Percentiles rank a stretch among this genome's conserved stretches.
These are phyloP conservation scores for Talaromyces stipitatus DNA, from an alignment of 495 filamentous ascomycete genomes.

Conservation along the genomic window DNA sequence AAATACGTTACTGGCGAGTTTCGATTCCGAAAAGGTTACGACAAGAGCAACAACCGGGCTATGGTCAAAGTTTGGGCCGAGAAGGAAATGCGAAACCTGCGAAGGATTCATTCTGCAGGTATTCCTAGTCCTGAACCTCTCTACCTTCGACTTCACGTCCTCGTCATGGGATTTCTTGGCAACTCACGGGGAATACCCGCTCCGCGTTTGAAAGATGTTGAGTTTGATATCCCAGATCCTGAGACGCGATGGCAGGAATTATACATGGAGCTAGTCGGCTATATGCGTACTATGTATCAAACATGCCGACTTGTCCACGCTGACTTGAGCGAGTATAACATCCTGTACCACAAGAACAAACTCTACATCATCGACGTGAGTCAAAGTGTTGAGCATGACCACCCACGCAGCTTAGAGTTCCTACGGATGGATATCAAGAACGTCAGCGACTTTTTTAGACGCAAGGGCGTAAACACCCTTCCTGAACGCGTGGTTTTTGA, in stretches of 20 bases:
- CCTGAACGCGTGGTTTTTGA: slow-evolving; percentile 67
- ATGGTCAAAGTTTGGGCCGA: slow-evolving; percentile 99
- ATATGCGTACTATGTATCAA: slow-evolving; percentile 90
- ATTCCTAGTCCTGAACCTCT: slow-evolving; percentile 89
- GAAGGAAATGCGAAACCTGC: slow-evolving; percentile 94
- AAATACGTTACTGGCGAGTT: slow-evolving; percentile 92
- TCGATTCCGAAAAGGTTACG: slow-evolving; percentile 72
- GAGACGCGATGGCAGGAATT: slow-evolving; percentile 60
- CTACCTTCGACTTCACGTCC: slow-evolving; percentile 77
- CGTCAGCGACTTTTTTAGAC: slow-evolving; percentile 79
- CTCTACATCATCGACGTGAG: slow-evolving; percentile 96
- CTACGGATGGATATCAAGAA: slow-evolving; percentile 98
- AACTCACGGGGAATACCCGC: slow-evolving; percentile 80
- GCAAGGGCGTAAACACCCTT: slow-evolving; percentile 72
- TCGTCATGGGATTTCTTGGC: slow-evolving; percentile 90
- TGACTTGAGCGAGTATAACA: slow-evolving; percentile 95
- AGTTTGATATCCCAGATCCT: slow-evolving; percentile 48
- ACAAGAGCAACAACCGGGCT: slow-evolving; percentile 83
- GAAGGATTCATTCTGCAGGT: slow-evolving; percentile 69
- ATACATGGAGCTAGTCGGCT: slow-evolving; percentile 75
- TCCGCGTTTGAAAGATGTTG: slow-evolving; percentile 72
- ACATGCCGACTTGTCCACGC: slow-evolving; percentile 86
- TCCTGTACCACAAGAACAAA: slow-evolving; percentile 76
- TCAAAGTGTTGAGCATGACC: slow-evolving; percentile 93
- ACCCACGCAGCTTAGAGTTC: slow-evolving; percentile 85